phyloP scores from a whole-genome alignment of 345 rosid genomes.

The Leavenworthia alabamica region DNA sequence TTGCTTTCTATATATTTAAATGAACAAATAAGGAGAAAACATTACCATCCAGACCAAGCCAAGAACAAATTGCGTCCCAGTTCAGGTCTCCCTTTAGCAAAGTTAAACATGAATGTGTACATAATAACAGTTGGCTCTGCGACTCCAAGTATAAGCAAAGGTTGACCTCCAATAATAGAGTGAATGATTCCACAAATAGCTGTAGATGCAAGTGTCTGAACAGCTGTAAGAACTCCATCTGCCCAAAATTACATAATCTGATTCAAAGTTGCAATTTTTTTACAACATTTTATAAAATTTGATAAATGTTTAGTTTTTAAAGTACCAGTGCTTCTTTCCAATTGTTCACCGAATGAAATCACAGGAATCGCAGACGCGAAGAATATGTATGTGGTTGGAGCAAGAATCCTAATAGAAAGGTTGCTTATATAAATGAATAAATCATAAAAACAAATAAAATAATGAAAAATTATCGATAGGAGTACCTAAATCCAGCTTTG shows the following conservation, averaged over 20 bases:
- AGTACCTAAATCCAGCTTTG: slow-evolving; percentile 72
- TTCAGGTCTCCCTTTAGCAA: slow-evolving; percentile 76
- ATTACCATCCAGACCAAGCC: slow-evolving; percentile 90
- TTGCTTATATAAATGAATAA: neutral
- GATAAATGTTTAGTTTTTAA: neutral
- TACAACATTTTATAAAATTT: neutral
- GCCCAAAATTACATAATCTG: slow-evolving; percentile 8
- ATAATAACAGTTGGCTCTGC: slow-evolving; percentile 98
- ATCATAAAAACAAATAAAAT: neutral
- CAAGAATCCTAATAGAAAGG: slow-evolving; percentile 57
- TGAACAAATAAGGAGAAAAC: neutral
- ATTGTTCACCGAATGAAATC: slow-evolving; percentile 93
- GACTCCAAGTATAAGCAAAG: slow-evolving; percentile 86
- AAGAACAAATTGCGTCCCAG: slow-evolving; percentile 78
- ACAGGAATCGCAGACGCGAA: slow-evolving; percentile 97
- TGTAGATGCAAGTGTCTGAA: slow-evolving; percentile 89
- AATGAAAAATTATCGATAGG: neutral
- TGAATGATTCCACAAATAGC: slow-evolving; percentile 83
- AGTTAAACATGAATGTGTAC: slow-evolving; percentile 93
- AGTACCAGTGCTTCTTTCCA: slow-evolving; percentile 87
- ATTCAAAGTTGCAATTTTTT: neutral
- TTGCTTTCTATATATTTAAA: neutral
- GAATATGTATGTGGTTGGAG: slow-evolving; percentile 96
- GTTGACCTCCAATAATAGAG: slow-evolving; percentile 91
- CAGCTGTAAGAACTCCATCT: slow-evolving; percentile 92